These are phyloP conservation scores for Effrenium voratum DNA, from an alignment of 73 alveolate genomes.

Conservation along the genomic window DNA sequence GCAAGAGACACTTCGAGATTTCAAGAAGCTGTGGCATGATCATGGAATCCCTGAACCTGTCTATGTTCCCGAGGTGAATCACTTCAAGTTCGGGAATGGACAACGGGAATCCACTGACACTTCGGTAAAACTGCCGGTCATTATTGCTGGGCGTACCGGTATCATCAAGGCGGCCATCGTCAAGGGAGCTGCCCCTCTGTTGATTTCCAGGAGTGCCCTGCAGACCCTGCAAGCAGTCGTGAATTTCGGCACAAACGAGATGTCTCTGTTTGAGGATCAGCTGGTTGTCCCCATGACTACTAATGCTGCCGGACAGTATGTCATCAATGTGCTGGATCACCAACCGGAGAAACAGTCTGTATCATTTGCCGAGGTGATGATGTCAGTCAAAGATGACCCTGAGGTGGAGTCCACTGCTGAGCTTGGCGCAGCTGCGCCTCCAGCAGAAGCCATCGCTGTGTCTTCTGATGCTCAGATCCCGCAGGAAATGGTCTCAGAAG, in stretches of 20 bases:
- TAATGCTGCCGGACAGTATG: background rate
- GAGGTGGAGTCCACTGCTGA: background rate
- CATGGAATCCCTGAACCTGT: background rate
- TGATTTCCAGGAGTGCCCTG: background rate
- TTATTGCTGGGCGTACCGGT: background rate
- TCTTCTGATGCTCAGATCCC: background rate
- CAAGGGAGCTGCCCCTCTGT: background rate
- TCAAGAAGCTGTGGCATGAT: background rate
- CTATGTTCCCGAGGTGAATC: background rate
- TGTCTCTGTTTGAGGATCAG: background rate
- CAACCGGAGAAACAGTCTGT: background rate
- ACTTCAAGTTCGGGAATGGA: background rate
- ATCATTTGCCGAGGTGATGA: background rate
- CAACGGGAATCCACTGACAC: background rate
- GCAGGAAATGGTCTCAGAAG: no score
- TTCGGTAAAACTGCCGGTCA: background rate
- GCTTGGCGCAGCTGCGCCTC: background rate
- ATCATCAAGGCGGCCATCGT: background rate
- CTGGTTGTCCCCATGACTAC: background rate
- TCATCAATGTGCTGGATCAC: background rate
- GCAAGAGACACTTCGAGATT: background rate
- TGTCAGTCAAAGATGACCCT: background rate
- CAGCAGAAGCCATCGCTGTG: background rate
- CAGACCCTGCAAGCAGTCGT: background rate
- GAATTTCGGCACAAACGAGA: background rate